Percentiles rank a stretch among this genome's conserved stretches.
These are phyloP conservation scores for Ophioceras dolichostomum DNA, from an alignment of 2,329 filamentous ascomycete genomes.

Conservation along the genomic window DNA sequence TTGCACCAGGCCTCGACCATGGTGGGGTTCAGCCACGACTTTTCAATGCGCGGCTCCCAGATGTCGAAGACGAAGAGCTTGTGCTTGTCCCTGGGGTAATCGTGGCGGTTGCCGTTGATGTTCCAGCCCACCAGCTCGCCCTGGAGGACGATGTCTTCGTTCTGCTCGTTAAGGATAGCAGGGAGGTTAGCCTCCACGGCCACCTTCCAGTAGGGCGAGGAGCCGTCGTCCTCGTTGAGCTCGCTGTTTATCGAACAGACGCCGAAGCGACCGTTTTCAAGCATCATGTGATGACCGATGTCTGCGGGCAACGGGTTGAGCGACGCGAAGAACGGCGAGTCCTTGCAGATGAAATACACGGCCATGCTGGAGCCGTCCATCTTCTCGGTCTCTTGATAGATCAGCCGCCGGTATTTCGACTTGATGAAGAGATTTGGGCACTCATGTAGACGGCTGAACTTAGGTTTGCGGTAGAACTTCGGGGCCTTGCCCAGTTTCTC, in stretches of 20 bases:
- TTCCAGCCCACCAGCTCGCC: conserved; percentile 18
- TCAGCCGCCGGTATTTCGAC: conserved; percentile 9
- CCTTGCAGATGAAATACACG: conserved; percentile 19
- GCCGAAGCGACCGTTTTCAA: conserved; percentile 15
- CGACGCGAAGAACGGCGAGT: conserved; percentile 8
- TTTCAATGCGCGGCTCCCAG: not conserved
- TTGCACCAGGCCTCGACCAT: not conserved
- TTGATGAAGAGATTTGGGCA: conserved; percentile 16
- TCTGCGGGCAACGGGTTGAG: conserved; percentile 4
- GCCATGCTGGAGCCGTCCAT: conserved; percentile 26
- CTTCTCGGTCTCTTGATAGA: conserved; percentile 24
- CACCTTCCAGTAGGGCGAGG: conserved; percentile 13
- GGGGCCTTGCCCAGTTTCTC: conserved; percentile 7
- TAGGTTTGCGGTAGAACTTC: conserved; percentile 11
- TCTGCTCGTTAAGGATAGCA: conserved; percentile 9
- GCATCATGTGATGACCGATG: conserved; percentile 5
- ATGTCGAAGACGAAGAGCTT: conserved; percentile 12
- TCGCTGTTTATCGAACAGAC: conserved; percentile 17
- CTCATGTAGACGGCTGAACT: conserved; percentile 14
- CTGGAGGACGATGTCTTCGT: conserved; percentile 15
- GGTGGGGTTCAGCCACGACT: not conserved
- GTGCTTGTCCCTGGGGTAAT: conserved; percentile 9
- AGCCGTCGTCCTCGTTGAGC: conserved; percentile 8
- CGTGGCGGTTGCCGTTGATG: conserved; percentile 16
- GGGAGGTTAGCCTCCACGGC: conserved; percentile 11